phyloP scores from a whole-genome alignment of 2,329 filamentous ascomycete species.

The Claviceps spartinae region DNA sequence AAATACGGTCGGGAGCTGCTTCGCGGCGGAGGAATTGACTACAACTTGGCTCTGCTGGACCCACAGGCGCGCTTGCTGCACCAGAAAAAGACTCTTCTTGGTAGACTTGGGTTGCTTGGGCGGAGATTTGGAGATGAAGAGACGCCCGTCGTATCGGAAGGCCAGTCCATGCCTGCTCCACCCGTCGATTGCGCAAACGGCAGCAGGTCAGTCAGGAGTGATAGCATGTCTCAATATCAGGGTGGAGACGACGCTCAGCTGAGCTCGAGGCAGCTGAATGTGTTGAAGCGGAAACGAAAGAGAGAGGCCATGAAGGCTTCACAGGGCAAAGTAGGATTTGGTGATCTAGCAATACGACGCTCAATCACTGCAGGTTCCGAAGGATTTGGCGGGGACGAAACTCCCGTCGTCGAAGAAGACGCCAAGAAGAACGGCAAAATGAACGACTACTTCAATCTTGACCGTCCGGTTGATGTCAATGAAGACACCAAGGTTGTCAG shows the following conservation, averaged over 20 bases:
- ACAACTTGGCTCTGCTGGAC: slow-evolving; percentile 67
- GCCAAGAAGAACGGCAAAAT: slow-evolving; percentile 48
- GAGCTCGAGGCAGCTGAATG: slow-evolving; percentile 88
- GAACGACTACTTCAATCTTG: slow-evolving; percentile 81
- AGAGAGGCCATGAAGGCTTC: slow-evolving; percentile 75
- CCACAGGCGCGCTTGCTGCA: slow-evolving; percentile 68
- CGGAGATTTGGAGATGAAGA: slow-evolving; percentile 78
- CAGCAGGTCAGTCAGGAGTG: slow-evolving; percentile 19
- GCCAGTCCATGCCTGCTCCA: slow-evolving; percentile 26
- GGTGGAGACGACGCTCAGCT: slow-evolving; percentile 54
- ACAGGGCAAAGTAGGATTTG: slow-evolving; percentile 74
- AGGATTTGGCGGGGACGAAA: slow-evolving; percentile 46
- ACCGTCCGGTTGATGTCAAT: slow-evolving; percentile 62
- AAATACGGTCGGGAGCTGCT: slow-evolving; percentile 74
- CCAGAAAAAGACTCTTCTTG: slow-evolving; percentile 77
- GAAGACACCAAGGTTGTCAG: slow-evolving; percentile 87
- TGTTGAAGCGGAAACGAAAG: slow-evolving; percentile 87
- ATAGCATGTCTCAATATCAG: slow-evolving; percentile 26
- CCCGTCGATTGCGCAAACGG: slow-evolving; percentile 28
- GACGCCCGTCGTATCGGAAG: slow-evolving; percentile 43
- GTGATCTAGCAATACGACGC: slow-evolving; percentile 65
- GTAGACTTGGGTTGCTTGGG: slow-evolving; percentile 71
- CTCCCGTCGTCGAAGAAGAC: slow-evolving; percentile 37
- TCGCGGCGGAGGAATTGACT: slow-evolving; percentile 77
- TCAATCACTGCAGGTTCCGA: slow-evolving; percentile 48